phyloP scores from a whole-genome alignment of 805 yeast species.

The Phaffomyces thermotolerans region DNA sequence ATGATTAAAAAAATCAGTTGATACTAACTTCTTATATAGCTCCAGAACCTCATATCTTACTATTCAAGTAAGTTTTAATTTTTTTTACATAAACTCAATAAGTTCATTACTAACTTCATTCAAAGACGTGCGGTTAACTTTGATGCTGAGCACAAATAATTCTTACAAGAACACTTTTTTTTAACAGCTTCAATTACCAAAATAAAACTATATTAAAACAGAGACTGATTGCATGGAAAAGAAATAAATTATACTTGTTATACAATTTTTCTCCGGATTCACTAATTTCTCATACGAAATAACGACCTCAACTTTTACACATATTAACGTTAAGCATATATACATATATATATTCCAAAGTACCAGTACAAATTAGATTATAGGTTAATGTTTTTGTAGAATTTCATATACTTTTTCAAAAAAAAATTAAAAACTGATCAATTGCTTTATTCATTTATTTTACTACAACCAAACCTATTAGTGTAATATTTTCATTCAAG shows the following conservation, averaged over 20 bases:
- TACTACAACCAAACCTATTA: no score
- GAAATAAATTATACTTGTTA: no score
- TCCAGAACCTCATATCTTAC: slow-evolving; percentile 94
- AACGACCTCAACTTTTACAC: slow-evolving; percentile 1
- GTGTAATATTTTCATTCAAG: no score
- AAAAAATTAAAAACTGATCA: neutral
- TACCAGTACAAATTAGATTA: neutral
- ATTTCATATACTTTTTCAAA: no score
- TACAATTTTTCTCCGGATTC: no score
- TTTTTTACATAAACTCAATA: no score
- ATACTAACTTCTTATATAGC: slow-evolving; percentile 33
- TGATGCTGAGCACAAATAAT: slow-evolving; percentile 29
- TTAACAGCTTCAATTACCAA: neutral
- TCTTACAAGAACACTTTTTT: neutral
- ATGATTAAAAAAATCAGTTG: no score
- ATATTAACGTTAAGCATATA: neutral
- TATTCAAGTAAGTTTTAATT: slow-evolving; percentile 55
- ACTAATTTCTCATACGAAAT: neutral
- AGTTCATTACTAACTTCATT: neutral
- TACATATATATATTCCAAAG: neutral
- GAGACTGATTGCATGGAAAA: neutral
- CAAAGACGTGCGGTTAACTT: slow-evolving; percentile 50
- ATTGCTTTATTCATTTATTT: no score
- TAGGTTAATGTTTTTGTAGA: neutral
- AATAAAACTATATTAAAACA: neutral